These are phyloP conservation scores for Ophiostoma ulmi DNA, from an alignment of 2,329 filamentous ascomycete genomes.

Conservation along the genomic window DNA sequence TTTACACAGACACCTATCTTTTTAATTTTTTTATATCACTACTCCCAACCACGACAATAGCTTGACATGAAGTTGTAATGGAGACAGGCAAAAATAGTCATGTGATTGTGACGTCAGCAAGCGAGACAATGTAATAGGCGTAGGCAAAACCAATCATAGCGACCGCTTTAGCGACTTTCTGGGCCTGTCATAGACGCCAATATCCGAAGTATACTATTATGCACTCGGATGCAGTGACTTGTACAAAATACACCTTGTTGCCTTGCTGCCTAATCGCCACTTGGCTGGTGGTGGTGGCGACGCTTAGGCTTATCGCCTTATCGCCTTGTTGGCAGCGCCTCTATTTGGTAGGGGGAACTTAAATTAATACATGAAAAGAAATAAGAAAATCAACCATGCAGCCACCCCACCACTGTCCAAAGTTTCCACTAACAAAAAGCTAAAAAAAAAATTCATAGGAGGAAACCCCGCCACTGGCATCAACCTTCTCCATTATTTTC, in stretches of 20 bases:
- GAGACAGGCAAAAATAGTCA: background rate
- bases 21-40: no score
- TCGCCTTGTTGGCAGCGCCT: constrained; percentile 1
- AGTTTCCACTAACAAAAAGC: constrained; percentile 22
- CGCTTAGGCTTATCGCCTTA: constrained; percentile 19
- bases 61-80: background rate
- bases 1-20: no score
- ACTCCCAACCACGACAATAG: background rate
- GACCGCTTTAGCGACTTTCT: background rate
- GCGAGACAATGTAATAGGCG: background rate
- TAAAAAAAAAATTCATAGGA: constrained; percentile 18
- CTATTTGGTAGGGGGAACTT: background rate
- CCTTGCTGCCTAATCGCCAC: constrained; percentile 25
- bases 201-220: background rate
- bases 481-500: constrained; percentile 15
- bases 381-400: constrained; percentile 17
- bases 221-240: background rate
- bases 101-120: constrained; percentile 9
- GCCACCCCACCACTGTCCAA: constrained; percentile 22
- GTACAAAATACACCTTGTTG: constrained; percentile 17
- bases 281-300: background rate
- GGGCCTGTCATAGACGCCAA: background rate
- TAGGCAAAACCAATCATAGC: background rate
- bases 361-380: constrained; percentile 8
- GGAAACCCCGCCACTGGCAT: constrained; percentile 23